Conservation (phyloP, 164 flowering plant genomes). For the Tetracentron sinense region DNA sequence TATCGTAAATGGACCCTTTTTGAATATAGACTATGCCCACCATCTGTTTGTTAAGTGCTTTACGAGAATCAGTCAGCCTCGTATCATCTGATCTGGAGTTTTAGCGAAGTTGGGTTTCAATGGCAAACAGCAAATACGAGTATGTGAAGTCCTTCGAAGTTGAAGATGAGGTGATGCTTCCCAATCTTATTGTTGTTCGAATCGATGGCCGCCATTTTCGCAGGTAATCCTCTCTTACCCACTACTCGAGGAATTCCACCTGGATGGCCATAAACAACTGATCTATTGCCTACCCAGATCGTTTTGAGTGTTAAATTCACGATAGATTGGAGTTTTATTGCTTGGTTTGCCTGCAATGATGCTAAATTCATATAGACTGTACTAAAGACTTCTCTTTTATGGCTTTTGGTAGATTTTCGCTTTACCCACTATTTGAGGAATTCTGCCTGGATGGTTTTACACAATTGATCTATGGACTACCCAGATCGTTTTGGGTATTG, state of each 20-base stretch:
- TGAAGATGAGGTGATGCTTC: conserved; percentile 50
- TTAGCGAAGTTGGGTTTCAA: conserved; percentile 11
- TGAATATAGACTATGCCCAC: no score
- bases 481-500: neutral
- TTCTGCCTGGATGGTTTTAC: no score
- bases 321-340: neutral
- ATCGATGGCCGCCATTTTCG: conserved; percentile 86
- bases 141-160: conserved; percentile 74
- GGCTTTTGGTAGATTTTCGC: no score
- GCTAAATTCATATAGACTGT: no score
- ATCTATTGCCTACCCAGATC: no score
- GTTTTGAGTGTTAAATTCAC: neutral
- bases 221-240: conserved; percentile 41
- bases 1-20: no score
- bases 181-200: conserved; percentile 70
- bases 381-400: no score
- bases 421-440: no score
- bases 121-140: conserved; percentile 89
- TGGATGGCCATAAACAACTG: no score
- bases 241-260: no score
- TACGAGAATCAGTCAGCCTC: neutral
- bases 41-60: neutral
- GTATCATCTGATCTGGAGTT: neutral
- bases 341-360: no score
- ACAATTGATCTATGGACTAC: no score